phyloP scores from a whole-genome alignment of 1,139 yeast genomes.

The Geotrichum klebahnii region DNA sequence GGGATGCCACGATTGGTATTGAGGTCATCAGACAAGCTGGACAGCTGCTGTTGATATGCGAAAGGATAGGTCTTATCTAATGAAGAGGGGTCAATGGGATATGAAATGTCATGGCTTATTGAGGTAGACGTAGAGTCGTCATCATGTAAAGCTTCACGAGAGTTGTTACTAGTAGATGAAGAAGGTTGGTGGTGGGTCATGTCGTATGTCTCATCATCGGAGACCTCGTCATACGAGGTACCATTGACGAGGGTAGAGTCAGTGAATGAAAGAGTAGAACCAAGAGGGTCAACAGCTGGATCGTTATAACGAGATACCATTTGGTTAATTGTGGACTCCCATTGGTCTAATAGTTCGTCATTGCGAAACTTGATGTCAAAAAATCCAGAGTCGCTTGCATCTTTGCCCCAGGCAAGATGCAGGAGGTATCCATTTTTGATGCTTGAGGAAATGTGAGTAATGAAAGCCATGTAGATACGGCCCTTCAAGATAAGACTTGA shows the following conservation, averaged over 20 bases:
- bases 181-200: background rate
- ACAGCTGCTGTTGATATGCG: conserved; percentile 19
- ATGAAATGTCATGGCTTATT: conserved; percentile 5
- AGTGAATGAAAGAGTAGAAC: conserved; percentile 4
- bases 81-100: conserved; percentile 7
- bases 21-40: conserved; percentile 1
- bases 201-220: conserved; percentile 21
- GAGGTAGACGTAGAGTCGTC: conserved; percentile 15
- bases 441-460: conserved; percentile 35
- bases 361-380: conserved; percentile 39
- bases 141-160: conserved; percentile 5
- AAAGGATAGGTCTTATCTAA: conserved; percentile 3
- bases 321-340: conserved; percentile 36
- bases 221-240: conserved; percentile 29
- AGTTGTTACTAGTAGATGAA: background rate
- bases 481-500: conserved; percentile 41
- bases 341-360: conserved; percentile 38
- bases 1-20: background rate
- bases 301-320: conserved; percentile 33
- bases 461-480: conserved; percentile 42
- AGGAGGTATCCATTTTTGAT: conserved; percentile 33
- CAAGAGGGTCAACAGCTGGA: conserved; percentile 13
- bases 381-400: conserved; percentile 38
- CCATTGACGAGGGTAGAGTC: conserved; percentile 22
- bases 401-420: conserved; percentile 39